These are phyloP conservation scores for Tolypocladium album DNA, from an alignment of 2,329 filamentous ascomycete genomes.

Conservation along the genomic window DNA sequence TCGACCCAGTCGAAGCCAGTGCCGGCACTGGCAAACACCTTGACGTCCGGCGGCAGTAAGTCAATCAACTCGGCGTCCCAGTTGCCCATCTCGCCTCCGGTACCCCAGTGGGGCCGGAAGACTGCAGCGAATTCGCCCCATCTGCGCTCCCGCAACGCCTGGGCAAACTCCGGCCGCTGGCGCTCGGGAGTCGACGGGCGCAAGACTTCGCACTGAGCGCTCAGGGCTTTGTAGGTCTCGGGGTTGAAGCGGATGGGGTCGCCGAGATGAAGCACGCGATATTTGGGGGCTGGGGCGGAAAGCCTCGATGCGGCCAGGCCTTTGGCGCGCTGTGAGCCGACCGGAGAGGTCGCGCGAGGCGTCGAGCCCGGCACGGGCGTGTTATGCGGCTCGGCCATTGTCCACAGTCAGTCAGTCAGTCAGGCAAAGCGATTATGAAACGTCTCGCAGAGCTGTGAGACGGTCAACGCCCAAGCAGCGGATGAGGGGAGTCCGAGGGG, in stretches of 20 bases:
- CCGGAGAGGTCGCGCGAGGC: conserved; percentile 31
- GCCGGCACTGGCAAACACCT: conserved; percentile 54
- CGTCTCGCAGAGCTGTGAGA: background rate
- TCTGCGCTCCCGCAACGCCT: conserved; percentile 35
- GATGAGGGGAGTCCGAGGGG: background rate
- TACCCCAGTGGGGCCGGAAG: conserved; percentile 52
- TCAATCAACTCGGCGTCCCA: conserved; percentile 51
- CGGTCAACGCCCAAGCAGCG: background rate
- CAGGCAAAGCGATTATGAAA: background rate
- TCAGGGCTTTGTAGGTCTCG: conserved; percentile 32
- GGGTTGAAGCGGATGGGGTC: conserved; percentile 46
- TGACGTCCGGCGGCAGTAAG: conserved; percentile 42
- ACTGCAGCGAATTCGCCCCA: conserved; percentile 47
- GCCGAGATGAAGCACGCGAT: conserved; percentile 64
- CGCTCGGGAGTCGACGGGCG: conserved; percentile 40
- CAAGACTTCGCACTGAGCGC: conserved; percentile 34
- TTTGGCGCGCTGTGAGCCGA: conserved; percentile 11
- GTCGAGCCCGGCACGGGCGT: conserved; percentile 34
- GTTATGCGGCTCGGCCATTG: conserved; percentile 36
- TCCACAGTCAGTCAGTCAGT: background rate
- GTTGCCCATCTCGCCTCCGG: conserved; percentile 54
- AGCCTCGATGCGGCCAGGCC: conserved; percentile 12
- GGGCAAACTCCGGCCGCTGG: conserved; percentile 35
- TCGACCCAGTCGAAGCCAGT: conserved; percentile 60
- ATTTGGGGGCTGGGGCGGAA: conserved; percentile 16